Evolutionary conservation across 2,329 filamentous ascomycete genomes (phyloP), one percentile per base, ranked within the genome.

Genomic region (Colletotrichum nymphaeae): DNA sequence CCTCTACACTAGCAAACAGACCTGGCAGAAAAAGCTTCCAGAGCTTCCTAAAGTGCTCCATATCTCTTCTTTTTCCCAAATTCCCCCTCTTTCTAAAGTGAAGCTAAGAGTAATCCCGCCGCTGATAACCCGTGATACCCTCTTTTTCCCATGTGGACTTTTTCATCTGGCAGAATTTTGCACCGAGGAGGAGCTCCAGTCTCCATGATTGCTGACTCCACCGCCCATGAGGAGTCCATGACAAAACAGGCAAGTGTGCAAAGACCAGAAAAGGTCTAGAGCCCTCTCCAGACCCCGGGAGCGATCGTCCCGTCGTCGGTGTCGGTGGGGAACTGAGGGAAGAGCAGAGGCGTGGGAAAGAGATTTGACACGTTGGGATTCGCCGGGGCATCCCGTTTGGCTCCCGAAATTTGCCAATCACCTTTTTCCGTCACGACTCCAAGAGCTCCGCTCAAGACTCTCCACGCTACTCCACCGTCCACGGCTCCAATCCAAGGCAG

Each of bases 251-350:
- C 58, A 58, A 26, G 24, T 22, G 56, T 16, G 56, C 22, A 37
- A 57, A 26, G 32, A 26, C 63, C 37, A 24, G 35, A 68, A 63
- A 49, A 19, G 65, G 64, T 46, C 58, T 63, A 69, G 66, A 69
- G 49, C 57, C n/a, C 24, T 28, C 26, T 42, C 66, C 58, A 16
- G n/a, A 37, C 37, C 66, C 63, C 70, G 70, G 70, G 55, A 69
- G 49, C 70, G 70, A 73, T 73, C 70, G 70, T 73, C 42, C 70
- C 67, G 70, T 64, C 62, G 49, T 49, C 28, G 26, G 19, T 26
- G 26, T 53, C 42, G 42, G 42, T 49, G 42, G 42, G 42, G 42
- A 49, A 7, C 16, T 8, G 8, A 9, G 19, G 19, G 42, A n/a
- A n/a, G 19, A 42, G 35, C 5, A 19, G 28, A 52, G 28, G 42